Conservation (phyloP, 495 filamentous ascomycete genomes). For the Hyaloscypha bicolor region DNA sequence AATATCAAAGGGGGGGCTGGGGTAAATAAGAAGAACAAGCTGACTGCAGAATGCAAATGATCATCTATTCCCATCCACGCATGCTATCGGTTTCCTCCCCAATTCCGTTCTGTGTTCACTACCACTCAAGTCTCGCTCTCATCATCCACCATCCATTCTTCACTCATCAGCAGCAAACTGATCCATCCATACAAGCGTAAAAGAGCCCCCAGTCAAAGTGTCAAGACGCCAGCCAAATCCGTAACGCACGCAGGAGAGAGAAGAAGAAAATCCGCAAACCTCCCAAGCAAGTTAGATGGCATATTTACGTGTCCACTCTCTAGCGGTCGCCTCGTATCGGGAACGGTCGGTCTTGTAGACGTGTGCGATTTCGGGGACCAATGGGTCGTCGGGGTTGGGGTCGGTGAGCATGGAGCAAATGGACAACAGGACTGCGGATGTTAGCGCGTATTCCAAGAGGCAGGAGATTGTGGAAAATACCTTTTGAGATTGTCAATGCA, state of each 20-base stretch:
- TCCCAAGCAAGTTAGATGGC: constrained; percentile 63
- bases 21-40: constrained; percentile 6
- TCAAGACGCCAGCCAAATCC: constrained; percentile 32
- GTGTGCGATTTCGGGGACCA: constrained; percentile 97
- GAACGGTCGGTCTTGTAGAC: constrained; percentile 99
- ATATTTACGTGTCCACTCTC: constrained; percentile 99
- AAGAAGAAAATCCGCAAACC: constrained; percentile 19
- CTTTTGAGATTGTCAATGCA: constrained; percentile 97
- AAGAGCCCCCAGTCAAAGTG: constrained; percentile 17
- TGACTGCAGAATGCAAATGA: constrained; percentile 26
- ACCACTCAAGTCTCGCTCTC: neutral
- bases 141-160: neutral
- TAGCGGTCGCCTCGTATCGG: constrained; percentile 92
- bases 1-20: neutral
- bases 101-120: neutral
- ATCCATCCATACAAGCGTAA: constrained; percentile 10
- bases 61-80: constrained; percentile 27
- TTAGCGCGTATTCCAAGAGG: constrained; percentile 10
- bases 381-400: constrained; percentile 97
- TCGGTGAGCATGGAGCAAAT: constrained; percentile 99
- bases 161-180: neutral
- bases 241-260: constrained; percentile 19
- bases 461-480: constrained; percentile 48
- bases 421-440: constrained; percentile 75
- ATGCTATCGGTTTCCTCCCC: constrained; percentile 21